Conservation (phyloP, 2,329 filamentous ascomycete species). For the Didymosphaeria variabile region DNA sequence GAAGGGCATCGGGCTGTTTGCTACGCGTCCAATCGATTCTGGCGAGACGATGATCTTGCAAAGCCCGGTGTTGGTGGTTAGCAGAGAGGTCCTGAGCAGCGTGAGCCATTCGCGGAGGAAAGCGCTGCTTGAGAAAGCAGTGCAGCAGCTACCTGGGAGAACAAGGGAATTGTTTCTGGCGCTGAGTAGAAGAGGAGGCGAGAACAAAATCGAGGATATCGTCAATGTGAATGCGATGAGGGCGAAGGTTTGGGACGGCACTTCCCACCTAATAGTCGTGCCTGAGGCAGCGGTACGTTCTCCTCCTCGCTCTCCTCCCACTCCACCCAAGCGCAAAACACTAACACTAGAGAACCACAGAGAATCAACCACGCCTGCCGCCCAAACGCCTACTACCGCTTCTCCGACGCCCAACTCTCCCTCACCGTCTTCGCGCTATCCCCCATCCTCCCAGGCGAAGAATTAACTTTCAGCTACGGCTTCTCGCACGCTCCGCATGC, state of each 20-base stretch:
- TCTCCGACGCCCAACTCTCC: conserved; percentile 38
- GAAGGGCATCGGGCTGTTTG: conserved; percentile 40
- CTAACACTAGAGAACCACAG: conserved; percentile 1
- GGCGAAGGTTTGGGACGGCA: conserved; percentile 31
- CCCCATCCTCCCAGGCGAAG: conserved; percentile 39
- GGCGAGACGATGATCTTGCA: conserved; percentile 37
- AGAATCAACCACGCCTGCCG: conserved; percentile 49
- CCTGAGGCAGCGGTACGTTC: conserved; percentile 42
- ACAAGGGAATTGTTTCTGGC: conserved; percentile 25
- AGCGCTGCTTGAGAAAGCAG: conserved; percentile 28
- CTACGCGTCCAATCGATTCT: conserved; percentile 28
- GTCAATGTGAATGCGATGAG: conserved; percentile 36
- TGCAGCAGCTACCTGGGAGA: conserved; percentile 34
- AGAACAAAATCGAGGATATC: conserved; percentile 32
- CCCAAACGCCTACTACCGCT: conserved; percentile 45
- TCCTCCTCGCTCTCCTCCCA: background rate
- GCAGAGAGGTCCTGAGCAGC: conserved; percentile 23
- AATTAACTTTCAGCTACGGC: conserved; percentile 45
- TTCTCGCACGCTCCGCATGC: conserved; percentile 29
- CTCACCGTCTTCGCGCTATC: conserved; percentile 40
- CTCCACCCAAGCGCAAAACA: background rate
- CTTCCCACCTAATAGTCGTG: conserved; percentile 31
- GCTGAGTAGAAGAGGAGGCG: conserved; percentile 29
- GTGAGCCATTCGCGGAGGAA: conserved; percentile 19
- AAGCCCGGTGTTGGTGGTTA: conserved; percentile 36